These are phyloP conservation scores for Sugiyamaella mastotermitis DNA, from an alignment of 805 yeast species.

Conservation along the genomic window DNA sequence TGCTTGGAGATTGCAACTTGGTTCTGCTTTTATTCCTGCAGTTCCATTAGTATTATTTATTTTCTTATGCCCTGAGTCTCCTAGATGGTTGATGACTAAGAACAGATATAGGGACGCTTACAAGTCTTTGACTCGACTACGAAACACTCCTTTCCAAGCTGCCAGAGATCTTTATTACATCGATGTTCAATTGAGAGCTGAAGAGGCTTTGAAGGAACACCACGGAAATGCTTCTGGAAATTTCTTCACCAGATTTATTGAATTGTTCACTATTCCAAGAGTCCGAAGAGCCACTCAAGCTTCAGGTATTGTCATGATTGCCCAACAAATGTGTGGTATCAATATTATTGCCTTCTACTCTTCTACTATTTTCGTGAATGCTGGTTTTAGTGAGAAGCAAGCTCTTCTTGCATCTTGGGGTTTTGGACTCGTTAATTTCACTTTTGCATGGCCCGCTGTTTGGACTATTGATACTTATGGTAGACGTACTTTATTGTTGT, in stretches of 20 bases:
- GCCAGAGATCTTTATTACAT: slow-evolving; percentile 60
- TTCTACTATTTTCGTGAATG: slow-evolving; percentile 62
- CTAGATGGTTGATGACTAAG: slow-evolving; percentile 58
- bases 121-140: slow-evolving; percentile 40
- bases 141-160: slow-evolving; percentile 45
- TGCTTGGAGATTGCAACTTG: slow-evolving; percentile 60
- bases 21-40: slow-evolving; percentile 55
- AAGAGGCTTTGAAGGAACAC: slow-evolving; percentile 26
- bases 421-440: slow-evolving; percentile 70
- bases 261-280: slow-evolving; percentile 61
- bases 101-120: slow-evolving; percentile 44
- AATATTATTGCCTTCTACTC: slow-evolving; percentile 84
- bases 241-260: slow-evolving; percentile 18
- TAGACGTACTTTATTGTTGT: slow-evolving; percentile 50
- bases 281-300: slow-evolving; percentile 77
- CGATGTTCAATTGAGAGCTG: slow-evolving; percentile 41
- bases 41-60: slow-evolving; percentile 39
- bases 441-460: slow-evolving; percentile 76
- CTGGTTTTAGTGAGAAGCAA: slow-evolving; percentile 44
- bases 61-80: slow-evolving; percentile 58
- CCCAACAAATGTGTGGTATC: slow-evolving; percentile 88
- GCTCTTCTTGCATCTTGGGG: slow-evolving; percentile 76
- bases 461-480: slow-evolving; percentile 72
- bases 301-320: slow-evolving; percentile 75
- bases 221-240: slow-evolving; percentile 29